Base-by-base conservation (phyloP, 176 grass and related monocot species). In the Aegilops sharonensis region DNA sequence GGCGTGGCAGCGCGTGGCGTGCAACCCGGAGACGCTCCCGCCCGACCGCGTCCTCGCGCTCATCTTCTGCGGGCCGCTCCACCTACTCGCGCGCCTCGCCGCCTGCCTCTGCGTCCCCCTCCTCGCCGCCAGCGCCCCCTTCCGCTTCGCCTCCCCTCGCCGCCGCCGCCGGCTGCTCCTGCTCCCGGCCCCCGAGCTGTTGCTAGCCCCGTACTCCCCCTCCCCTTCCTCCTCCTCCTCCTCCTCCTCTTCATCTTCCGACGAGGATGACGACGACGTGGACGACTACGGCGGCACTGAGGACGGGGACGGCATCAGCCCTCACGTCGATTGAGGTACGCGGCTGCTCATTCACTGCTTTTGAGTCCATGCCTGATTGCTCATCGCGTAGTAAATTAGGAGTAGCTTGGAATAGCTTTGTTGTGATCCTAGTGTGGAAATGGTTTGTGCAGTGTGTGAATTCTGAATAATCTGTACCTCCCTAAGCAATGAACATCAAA, bases 21-120 rank as follows among this genome's bases (percentile, higher is more conserved):
- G 92, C 90, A 99, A 99, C 82, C 94, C 97, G 70, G 97, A 99
- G 89, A 75, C 83, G 78, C 79, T 99, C 61, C 89, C 84, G 71
- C 71, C 89, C 56, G 97, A 99, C 78, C 84, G 93, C 77, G 94
- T 89, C 40, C 94, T 99, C 67, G 61, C 80, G 14, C 90, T 95
- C 14, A 64, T 99, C 86, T 99, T 80, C 88, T 94, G 89, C 64
- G 86, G 88, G 34, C 97, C 97, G 50, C 85, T 99, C 84, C 90
- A 89, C 80, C 87, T 91, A 52, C 90, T 99, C 72, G 78, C 88
- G 76, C 81, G 88, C 85, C 74, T 96, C 89, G 89, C 91, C 66
- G 90, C 90, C 63, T 92, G 94, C 97, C 87, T 96, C 72, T 96
- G 92, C 82, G 83, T 91, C 81, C 94, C 97, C 56, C 63, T 92